phyloP scores from a whole-genome alignment of 2,329 filamentous ascomycete species.

The Elsinoe australis region DNA sequence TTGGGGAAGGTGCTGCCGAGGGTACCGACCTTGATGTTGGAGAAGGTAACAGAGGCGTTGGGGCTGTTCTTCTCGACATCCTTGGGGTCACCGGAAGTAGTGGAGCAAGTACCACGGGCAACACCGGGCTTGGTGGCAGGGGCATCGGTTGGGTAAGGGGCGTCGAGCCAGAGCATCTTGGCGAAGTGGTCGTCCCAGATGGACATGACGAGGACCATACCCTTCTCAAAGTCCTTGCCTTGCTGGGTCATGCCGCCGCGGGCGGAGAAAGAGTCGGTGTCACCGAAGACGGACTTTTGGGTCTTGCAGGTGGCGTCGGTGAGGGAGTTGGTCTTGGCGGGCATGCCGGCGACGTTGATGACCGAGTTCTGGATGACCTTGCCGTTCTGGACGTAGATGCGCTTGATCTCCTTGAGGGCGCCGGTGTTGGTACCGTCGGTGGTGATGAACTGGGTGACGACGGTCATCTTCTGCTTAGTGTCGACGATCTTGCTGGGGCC shows the following conservation, averaged over 20 bases:
- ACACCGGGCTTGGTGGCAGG: slow-evolving; percentile 22
- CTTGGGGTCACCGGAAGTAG: slow-evolving; percentile 21
- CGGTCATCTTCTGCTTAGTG: slow-evolving; percentile 53
- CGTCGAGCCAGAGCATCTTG: slow-evolving; percentile 69
- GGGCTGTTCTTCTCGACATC: slow-evolving; percentile 21
- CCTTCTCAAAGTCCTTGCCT: slow-evolving; percentile 46
- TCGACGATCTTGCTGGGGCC: slow-evolving; percentile 50
- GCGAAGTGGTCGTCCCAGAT: slow-evolving; percentile 58
- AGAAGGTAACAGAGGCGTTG: slow-evolving; percentile 22
- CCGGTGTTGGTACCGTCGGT: slow-evolving; percentile 44
- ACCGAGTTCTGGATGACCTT: slow-evolving; percentile 49
- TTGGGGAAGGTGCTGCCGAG: slow-evolving; percentile 16
- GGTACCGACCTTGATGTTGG: slow-evolving; percentile 26
- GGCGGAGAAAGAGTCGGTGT: slow-evolving; percentile 43
- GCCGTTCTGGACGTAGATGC: slow-evolving; percentile 59
- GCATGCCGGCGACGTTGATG: slow-evolving; percentile 38
- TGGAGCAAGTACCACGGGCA: slow-evolving; percentile 23
- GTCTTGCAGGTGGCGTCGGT: slow-evolving; percentile 50
- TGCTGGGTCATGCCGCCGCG: slow-evolving; percentile 52
- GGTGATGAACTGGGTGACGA: slow-evolving; percentile 60
- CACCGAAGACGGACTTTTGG: slow-evolving; percentile 28
- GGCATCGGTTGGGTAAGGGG: slow-evolving; percentile 24
- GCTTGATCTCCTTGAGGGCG: slow-evolving; percentile 52
- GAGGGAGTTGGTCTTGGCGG: slow-evolving; percentile 44
- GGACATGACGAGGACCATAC: slow-evolving; percentile 53